A percentile compares a stretch with the other conserved stretches of the same genome.
These are phyloP conservation scores for Colletotrichum navitas DNA, from an alignment of 2,329 filamentous ascomycete genomes.

Conservation along the genomic window DNA sequence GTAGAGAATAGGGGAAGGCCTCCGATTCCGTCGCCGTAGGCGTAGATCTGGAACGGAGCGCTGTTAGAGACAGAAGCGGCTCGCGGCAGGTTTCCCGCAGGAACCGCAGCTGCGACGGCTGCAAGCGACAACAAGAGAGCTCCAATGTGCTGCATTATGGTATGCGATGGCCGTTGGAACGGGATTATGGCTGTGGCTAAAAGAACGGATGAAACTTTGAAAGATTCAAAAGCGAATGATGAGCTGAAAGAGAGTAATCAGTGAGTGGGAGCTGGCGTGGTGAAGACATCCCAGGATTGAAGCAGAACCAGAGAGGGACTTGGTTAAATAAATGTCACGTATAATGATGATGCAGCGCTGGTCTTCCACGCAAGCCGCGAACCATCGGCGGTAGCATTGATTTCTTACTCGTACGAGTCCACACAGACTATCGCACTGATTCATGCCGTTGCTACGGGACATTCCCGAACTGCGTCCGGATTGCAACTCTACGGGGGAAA, in stretches of 20 bases:
- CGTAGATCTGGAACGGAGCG: constrained; percentile 46
- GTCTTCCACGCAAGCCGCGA: constrained; percentile 10
- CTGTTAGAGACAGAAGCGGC: constrained; percentile 23
- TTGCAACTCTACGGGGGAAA: not conserved
- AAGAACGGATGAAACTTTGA: constrained; percentile 20
- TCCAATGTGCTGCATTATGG: constrained; percentile 17
- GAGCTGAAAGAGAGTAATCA: constrained; percentile 21
- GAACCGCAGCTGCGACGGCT: constrained; percentile 29
- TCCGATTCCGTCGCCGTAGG: constrained; percentile 46
- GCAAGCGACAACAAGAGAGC: constrained; percentile 28
- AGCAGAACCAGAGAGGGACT: not conserved
- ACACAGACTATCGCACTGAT: not conserved
- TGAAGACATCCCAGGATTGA: not conserved
- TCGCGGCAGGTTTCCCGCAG: constrained; percentile 22
- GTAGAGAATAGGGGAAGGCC: constrained; percentile 46
- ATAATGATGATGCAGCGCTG: not conserved
- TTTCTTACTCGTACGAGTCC: not conserved
- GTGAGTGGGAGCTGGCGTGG: not conserved
- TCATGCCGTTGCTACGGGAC: not conserved
- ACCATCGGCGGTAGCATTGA: not conserved
- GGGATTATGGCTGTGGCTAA: not conserved
- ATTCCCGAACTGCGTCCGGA: too few relatives aligned
- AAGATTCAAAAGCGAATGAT: constrained; percentile 14
- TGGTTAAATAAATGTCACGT: constrained; percentile 24
- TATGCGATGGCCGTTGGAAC: not conserved